A percentile compares a stretch with the other conserved stretches of the same genome.
These are phyloP conservation scores for Phytophthora hibernalis DNA, from an alignment of 352 stramenopile genomes.

Conservation along the genomic window DNA sequence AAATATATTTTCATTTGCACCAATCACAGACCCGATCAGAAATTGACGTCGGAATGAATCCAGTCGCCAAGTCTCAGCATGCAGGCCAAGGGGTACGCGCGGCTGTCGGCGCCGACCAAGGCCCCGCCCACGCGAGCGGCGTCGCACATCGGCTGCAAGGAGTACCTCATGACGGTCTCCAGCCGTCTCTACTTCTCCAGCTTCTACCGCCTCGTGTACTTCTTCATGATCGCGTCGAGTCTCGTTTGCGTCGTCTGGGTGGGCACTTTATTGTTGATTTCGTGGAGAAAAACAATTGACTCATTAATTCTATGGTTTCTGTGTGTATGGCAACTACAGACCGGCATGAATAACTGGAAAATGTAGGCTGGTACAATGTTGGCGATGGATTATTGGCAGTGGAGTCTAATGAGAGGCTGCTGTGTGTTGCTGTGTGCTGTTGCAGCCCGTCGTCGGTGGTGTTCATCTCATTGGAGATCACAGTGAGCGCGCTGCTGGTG, in stretches of 20 bases:
- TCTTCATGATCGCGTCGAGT: slow-evolving; percentile 81
- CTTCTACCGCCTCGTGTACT: slow-evolving; percentile 80
- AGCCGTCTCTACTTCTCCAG: slow-evolving; percentile 88
- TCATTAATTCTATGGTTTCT: not conserved
- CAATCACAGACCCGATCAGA: slow-evolving; percentile 22
- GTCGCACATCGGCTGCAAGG: slow-evolving; percentile 60
- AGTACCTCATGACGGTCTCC: slow-evolving; percentile 78
- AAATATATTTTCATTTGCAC: slow-evolving; percentile 4
- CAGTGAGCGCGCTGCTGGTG: slow-evolving; percentile 74
- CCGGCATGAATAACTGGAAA: slow-evolving; percentile 74
- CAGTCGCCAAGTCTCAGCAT: slow-evolving; percentile 6
- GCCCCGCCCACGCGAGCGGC: slow-evolving; percentile 7
- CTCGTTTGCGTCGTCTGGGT: slow-evolving; percentile 80
- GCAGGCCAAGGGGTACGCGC: slow-evolving; percentile 43
- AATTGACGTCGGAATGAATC: slow-evolving; percentile 16
- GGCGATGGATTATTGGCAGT: not conserved
- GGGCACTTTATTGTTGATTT: slow-evolving; percentile 13
- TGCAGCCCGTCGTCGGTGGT: slow-evolving; percentile 70
- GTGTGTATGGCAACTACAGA: slow-evolving; percentile 43
- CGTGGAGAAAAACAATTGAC: not conserved
- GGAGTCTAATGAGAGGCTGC: not conserved
- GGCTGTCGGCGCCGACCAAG: slow-evolving; percentile 27
- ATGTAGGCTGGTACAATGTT: slow-evolving; percentile 53
- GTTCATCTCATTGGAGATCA: slow-evolving; percentile 86
- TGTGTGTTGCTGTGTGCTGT: not conserved